Evolutionary conservation across 1,284 basidiomycete genomes (phyloP).

Genomic region (Boletus chippewaensis): DNA sequence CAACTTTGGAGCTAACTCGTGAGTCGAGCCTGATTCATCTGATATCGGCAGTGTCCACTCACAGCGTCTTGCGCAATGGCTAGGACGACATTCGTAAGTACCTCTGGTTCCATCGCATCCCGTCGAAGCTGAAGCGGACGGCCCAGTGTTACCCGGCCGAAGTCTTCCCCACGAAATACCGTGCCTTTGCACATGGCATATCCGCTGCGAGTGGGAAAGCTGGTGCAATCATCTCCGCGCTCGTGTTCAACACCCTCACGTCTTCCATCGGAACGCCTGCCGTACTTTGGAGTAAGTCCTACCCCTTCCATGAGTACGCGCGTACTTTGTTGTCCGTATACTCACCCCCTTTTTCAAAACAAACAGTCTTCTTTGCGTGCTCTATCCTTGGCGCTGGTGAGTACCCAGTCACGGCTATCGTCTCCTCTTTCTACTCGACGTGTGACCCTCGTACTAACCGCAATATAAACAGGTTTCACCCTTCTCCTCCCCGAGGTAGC

Average conservation of each 20-base stretch:
- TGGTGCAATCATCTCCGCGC: constrained; percentile 78
- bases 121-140: constrained; percentile 1
- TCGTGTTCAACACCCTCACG: constrained; percentile 70
- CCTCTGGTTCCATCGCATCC: background rate
- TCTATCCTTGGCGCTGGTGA: constrained; percentile 48
- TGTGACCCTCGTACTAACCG: constrained; percentile 1
- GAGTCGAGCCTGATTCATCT: constrained; percentile 21
- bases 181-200: constrained; percentile 75
- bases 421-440: background rate
- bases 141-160: constrained; percentile 66
- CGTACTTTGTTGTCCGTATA: background rate
- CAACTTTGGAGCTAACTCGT: constrained; percentile 85
- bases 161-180: constrained; percentile 83
- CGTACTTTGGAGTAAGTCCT: constrained; percentile 58
- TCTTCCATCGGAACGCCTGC: constrained; percentile 55
- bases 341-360: constrained; percentile 8
- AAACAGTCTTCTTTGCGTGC: constrained; percentile 53
- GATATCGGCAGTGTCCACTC: constrained; percentile 1
- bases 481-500: constrained; percentile 78
- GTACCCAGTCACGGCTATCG: constrained; percentile 6
- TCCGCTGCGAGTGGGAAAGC: constrained; percentile 74
- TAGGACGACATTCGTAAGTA: constrained; percentile 51
- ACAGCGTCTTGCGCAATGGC: constrained; percentile 1
- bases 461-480: constrained; percentile 41
- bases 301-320: background rate